Evolutionary conservation across 495 filamentous ascomycete species (phyloP).

Genomic region (Aspergillus mulundensis): DNA sequence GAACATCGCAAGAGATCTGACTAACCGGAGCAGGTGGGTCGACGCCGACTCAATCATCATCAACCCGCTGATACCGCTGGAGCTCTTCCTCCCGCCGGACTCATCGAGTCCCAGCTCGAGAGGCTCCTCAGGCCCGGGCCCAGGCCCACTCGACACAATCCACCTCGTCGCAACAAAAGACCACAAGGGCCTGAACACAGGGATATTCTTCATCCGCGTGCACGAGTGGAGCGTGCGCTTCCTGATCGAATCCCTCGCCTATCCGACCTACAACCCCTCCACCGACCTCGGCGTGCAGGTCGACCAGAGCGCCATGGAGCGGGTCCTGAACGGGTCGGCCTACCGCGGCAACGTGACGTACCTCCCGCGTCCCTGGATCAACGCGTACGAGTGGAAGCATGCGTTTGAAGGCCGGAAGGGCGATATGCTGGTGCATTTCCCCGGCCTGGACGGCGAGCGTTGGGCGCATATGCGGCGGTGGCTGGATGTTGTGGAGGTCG

Average conservation of each 20-base stretch:
- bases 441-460: constrained; percentile 12
- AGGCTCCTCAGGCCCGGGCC: too few species aligned
- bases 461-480: constrained; percentile 22
- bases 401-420: constrained; percentile 32
- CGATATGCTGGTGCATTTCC: constrained; percentile 37
- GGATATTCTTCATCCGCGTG: constrained; percentile 35
- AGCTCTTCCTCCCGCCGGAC: constrained; percentile 45
- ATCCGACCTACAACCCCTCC: constrained; percentile 26
- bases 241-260: constrained; percentile 31
- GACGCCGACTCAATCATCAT: constrained; percentile 43
- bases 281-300: constrained; percentile 26
- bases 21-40: constrained; percentile 29
- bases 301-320: constrained; percentile 33
- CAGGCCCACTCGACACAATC: constrained; percentile 35
- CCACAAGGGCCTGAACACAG: constrained; percentile 30
- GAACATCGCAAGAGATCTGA: too few species aligned
- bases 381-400: constrained; percentile 26
- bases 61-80: constrained; percentile 38
- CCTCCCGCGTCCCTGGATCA: constrained; percentile 40
- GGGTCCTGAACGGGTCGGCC: constrained; percentile 23
- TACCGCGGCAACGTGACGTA: constrained; percentile 27
- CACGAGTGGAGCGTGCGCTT: constrained; percentile 37
- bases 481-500: constrained; percentile 24
- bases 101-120: too few species aligned
- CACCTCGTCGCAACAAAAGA: constrained; percentile 37